Conservation (phyloP, 1,139 yeast species). For the Lodderomyces parapsilosis region DNA sequence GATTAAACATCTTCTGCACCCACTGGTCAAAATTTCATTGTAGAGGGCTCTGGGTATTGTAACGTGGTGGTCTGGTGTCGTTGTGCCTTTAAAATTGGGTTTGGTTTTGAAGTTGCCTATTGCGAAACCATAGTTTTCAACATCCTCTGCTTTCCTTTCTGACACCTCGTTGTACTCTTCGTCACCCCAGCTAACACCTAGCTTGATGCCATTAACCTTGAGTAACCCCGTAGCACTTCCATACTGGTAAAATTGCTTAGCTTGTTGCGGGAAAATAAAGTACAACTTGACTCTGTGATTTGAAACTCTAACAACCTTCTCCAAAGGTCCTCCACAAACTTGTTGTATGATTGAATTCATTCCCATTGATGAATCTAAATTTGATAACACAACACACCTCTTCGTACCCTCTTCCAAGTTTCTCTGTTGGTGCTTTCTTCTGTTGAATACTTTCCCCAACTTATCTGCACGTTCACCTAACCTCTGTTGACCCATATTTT, state of each 20-base stretch:
- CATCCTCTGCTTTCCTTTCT: constrained; percentile 2
- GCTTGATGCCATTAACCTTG: constrained; percentile 56
- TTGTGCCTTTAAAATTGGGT: not conserved
- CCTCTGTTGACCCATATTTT: constrained; percentile 12
- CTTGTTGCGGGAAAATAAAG: constrained; percentile 56
- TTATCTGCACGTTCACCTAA: constrained; percentile 8
- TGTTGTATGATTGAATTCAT: constrained; percentile 54
- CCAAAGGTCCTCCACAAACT: constrained; percentile 75
- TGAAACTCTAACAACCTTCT: constrained; percentile 34
- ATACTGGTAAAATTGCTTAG: constrained; percentile 53
- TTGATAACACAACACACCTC: constrained; percentile 20
- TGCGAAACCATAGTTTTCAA: constrained; percentile 10
- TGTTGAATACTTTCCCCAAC: constrained; percentile 8
- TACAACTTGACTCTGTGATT: constrained; percentile 43
- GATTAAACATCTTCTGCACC: constrained; percentile 37
- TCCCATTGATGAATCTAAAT: constrained; percentile 29
- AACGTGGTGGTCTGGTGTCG: not conserved
- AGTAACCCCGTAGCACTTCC: constrained; percentile 56
- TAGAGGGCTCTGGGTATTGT: constrained; percentile 27
- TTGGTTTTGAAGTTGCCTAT: not conserved
- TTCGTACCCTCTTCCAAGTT: not conserved
- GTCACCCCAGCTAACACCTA: constrained; percentile 38
- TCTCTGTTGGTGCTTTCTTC: constrained; percentile 5
- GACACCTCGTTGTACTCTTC: not conserved
- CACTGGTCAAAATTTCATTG: constrained; percentile 27